Evolutionary conservation across 1,284 basidiomycete species (phyloP).

Genomic region (Ceratobasidium papillatum): DNA sequence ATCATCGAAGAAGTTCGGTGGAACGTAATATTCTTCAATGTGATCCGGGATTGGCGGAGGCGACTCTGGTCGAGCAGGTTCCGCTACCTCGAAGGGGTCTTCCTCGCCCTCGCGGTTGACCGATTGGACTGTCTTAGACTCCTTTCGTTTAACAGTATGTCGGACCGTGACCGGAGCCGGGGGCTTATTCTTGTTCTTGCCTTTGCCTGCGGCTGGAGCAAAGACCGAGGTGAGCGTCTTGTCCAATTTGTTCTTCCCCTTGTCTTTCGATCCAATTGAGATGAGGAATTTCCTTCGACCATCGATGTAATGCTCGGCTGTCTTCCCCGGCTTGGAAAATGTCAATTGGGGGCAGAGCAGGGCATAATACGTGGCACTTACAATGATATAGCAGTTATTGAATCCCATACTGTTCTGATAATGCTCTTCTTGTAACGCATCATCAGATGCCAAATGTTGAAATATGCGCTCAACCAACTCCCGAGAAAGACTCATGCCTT

Average conservation of each 20-base stretch:
- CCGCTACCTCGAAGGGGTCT: neutral
- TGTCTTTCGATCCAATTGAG: conserved; percentile 33
- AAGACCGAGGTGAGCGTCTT: neutral
- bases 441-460: conserved; percentile 61
- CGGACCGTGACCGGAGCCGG: neutral
- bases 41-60: neutral
- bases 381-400: conserved; percentile 53
- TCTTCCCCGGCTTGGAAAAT: conserved; percentile 46
- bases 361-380: conserved; percentile 42
- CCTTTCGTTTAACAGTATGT: conserved; percentile 12
- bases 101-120: conserved; percentile 14
- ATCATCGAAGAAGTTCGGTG: conserved; percentile 29
- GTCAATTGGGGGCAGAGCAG: conserved; percentile 26
- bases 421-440: conserved; percentile 53
- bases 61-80: neutral
- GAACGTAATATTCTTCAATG: neutral
- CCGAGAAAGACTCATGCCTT: conserved; percentile 54
- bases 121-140: conserved; percentile 9
- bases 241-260: conserved; percentile 11
- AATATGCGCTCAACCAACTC: conserved; percentile 70
- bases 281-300: conserved; percentile 45
- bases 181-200: neutral
- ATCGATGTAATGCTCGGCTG: conserved; percentile 44
- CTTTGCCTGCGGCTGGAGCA: neutral
- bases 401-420: conserved; percentile 51